Percentiles rank a stretch among this genome's conserved stretches.
phyloP scores from a whole-genome alignment of 345 rosid genomes.

The Eucalyptus decipiens region DNA sequence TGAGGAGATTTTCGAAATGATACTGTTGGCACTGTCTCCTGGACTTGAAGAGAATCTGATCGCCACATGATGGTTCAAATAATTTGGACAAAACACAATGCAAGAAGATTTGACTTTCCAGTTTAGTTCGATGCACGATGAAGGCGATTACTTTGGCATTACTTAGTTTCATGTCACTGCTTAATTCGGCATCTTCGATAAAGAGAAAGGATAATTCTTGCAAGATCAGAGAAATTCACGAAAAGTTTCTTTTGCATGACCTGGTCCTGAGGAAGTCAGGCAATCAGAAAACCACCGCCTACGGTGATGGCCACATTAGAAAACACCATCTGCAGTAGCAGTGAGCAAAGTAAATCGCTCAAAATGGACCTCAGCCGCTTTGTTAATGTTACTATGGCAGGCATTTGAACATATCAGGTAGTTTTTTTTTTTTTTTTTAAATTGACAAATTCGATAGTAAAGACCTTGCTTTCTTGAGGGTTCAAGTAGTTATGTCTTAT shows the following conservation, averaged over 20 bases:
- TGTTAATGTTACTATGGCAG: not conserved
- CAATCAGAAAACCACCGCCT: not conserved
- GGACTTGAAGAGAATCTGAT: conserved; percentile 58
- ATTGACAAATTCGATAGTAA: not conserved
- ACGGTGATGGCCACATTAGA: not conserved
- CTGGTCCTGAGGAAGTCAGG: not conserved
- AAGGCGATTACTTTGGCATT: not conserved
- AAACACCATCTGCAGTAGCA: not conserved
- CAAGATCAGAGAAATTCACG: not conserved
- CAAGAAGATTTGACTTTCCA: not conserved
- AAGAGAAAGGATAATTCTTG: not conserved
- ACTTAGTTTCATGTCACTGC: not conserved
- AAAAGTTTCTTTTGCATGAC: not conserved
- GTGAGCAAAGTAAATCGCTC: not conserved
- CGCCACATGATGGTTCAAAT: conserved; percentile 5
- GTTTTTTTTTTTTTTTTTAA: not conserved
- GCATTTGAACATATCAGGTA: not conserved
- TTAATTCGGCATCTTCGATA: not conserved
- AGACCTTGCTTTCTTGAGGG: not conserved
- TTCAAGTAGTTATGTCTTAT: not conserved
- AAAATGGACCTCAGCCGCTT: not conserved
- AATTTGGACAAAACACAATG: not conserved
- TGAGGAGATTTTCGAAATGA: not conserved
- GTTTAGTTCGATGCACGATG: not conserved
- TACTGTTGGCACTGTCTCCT: not conserved